Evolutionary conservation across 805 yeast species (phyloP).

Genomic region (Candida oleophila): DNA sequence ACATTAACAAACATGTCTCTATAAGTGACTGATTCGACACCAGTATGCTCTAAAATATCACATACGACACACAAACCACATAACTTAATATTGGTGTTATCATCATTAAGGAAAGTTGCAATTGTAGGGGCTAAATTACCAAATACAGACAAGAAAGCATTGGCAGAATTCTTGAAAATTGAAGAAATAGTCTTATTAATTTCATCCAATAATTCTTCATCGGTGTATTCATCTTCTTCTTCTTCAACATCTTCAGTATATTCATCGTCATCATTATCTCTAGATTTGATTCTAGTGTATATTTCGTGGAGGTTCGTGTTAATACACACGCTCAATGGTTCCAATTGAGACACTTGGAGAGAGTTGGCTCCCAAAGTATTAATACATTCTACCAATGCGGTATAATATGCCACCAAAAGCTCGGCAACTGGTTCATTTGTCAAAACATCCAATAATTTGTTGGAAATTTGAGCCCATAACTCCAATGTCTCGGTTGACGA

Average conservation of each 20-base stretch:
- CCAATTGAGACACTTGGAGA: constrained; percentile 54
- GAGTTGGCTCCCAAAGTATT: constrained; percentile 66
- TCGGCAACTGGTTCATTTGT: constrained; percentile 82
- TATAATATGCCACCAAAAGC: constrained; percentile 73
- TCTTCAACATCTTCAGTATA: constrained; percentile 83
- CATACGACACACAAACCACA: constrained; percentile 80
- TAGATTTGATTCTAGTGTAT: constrained; percentile 65
- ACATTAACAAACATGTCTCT: constrained; percentile 63
- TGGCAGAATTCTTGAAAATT: constrained; percentile 62
- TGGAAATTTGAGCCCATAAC: constrained; percentile 70
- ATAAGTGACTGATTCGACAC: constrained; percentile 62
- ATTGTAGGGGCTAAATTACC: constrained; percentile 63
- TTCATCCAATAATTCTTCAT: constrained; percentile 87
- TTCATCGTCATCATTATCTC: constrained; percentile 79
- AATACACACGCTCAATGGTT: constrained; percentile 57
- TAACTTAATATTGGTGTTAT: constrained; percentile 63
- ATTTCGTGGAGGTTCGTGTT: constrained; percentile 63
- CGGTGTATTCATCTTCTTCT: constrained; percentile 83
- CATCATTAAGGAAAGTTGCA: constrained; percentile 60
- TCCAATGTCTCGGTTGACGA: constrained; percentile 60
- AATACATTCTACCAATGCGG: constrained; percentile 65
- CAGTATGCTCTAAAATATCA: constrained; percentile 79
- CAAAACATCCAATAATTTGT: constrained; percentile 65
- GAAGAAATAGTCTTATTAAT: constrained; percentile 72
- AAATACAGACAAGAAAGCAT: constrained; percentile 62